A percentile compares a stretch with the other conserved stretches of the same genome.
These are phyloP conservation scores for Boletus subcaerulescens DNA, from an alignment of 768 basidiomycete species.

Conservation along the genomic window DNA sequence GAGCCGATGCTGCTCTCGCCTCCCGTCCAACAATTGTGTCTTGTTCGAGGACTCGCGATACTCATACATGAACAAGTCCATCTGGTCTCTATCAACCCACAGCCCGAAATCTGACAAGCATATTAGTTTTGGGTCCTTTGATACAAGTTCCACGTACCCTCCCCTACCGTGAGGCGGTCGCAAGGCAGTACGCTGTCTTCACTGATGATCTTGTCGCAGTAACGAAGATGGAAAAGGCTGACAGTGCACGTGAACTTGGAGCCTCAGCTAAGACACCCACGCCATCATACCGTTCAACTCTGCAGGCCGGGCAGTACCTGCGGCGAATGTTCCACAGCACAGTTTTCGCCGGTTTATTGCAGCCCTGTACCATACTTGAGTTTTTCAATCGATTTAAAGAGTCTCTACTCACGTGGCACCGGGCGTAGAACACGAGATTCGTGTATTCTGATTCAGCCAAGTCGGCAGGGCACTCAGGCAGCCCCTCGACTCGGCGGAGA, in stretches of 20 bases:
- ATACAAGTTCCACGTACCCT: conserved; percentile 5
- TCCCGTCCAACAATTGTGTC: conserved; percentile 2
- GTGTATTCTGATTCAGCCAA: conserved; percentile 45
- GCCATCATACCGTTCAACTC: conserved; percentile 5
- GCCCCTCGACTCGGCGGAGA: conserved; percentile 34
- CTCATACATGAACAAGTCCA: conserved; percentile 2
- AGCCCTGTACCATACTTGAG: conserved; percentile 5
- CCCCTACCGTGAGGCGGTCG: background rate
- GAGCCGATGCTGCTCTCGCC: background rate
- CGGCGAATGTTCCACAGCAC: conserved; percentile 18
- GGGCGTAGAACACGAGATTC: conserved; percentile 35
- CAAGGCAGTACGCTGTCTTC: background rate
- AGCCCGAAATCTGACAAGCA: background rate
- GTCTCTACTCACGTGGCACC: conserved; percentile 22
- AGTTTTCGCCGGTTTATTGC: conserved; percentile 4
- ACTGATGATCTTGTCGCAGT: background rate
- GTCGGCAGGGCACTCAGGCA: conserved; percentile 45
- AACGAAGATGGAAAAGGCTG: background rate
- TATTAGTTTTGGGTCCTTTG: background rate
- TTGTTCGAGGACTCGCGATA: conserved; percentile 3
- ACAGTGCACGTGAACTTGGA: background rate
- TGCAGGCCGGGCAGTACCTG: conserved; percentile 18
- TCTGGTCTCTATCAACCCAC: conserved; percentile 15
- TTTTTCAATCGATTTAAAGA: background rate
- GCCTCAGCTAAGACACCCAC: background rate